Base-by-base conservation (phyloP, 2,329 filamentous ascomycete genomes). In the Beauveria asiatica region DNA sequence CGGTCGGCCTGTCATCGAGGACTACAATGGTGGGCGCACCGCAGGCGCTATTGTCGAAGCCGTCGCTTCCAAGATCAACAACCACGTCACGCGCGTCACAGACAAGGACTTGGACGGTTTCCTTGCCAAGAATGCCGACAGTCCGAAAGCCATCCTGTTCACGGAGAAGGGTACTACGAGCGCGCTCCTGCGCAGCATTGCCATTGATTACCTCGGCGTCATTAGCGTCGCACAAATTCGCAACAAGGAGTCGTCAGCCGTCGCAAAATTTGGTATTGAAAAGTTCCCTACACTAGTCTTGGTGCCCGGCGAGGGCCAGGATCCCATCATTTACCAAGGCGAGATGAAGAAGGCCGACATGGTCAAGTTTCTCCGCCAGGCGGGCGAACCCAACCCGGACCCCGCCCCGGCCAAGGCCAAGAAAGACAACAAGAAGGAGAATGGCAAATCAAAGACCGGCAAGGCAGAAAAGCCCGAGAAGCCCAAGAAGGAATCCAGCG, bases 111-210 rank as follows among this genome's bases (percentile, higher is more conserved):
- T 96, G 42, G 86, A 91, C 61, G 76, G 77, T 13, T 99, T 93
- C 82, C 73, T 97, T 54, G 75, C 77, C 10, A 80, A 83, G 61
- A 81, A 83, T 49, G 86, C 85, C 62, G 83, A 88, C 21, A 83
- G 80, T 13, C 83, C 92, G 54, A 97, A 96, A 78, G 92, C 89
- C 0, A 85, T 99, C 39, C 78, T 99, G 3, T 97, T 99, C 74
- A 95, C 90, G 2, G 90, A 96, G 60, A 99, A 97, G 78, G 91
- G 92, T 23, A 87, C 88, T 6, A 93, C 90, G 0, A 93, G 90
- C 70, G 84, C 92, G 11, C 79, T 96, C 25, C 76, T 97, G 64
- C 89, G 89, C 72, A 87, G 91, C 62, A 74, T 97, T 58, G 92
- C 94, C 7, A 91, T 97, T 67, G 94, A 97, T 70, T 99, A 93